Conservation (phyloP, 2,329 filamentous ascomycete genomes). For the Raffaelea albimanens region DNA sequence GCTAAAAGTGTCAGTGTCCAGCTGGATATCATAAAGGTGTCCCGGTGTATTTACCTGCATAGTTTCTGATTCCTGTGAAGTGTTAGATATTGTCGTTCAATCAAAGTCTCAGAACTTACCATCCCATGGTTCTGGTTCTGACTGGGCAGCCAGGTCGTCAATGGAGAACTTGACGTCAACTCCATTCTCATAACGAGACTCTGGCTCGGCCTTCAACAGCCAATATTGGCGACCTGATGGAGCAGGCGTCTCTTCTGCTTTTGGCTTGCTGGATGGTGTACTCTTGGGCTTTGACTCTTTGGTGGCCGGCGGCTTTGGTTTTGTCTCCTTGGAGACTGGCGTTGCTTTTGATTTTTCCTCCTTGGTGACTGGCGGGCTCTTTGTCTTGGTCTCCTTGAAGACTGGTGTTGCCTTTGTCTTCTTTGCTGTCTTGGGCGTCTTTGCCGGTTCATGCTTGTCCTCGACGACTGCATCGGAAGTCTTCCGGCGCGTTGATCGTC, state of each 20-base stretch:
- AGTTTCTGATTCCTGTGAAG: conserved; percentile 37
- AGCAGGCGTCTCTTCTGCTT: no score
- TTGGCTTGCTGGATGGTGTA: no score
- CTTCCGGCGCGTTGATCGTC: conserved; percentile 3
- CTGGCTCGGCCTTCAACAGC: conserved; percentile 83
- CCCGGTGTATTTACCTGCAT: conserved; percentile 30
- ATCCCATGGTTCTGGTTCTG: conserved; percentile 81
- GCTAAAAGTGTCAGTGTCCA: conserved; percentile 33
- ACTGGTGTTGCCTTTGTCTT: no score
- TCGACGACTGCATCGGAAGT: no score
- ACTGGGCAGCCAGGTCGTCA: conserved; percentile 68
- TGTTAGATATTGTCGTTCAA: no score
- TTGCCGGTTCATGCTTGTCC: no score
- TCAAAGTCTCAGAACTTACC: conserved; percentile 38
- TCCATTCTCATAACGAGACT: conserved; percentile 76
- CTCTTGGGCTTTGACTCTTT: not conserved
- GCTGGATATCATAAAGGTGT: not conserved
- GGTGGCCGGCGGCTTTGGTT: not conserved
- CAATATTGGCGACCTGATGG: conserved; percentile 44
- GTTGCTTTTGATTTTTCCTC: not conserved
- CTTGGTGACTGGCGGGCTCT: no score
- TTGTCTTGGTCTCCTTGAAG: not conserved
- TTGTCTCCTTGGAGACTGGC: not conserved
- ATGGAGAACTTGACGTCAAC: conserved; percentile 90
- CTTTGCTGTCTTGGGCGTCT: no score